Evolutionary conservation across 2,329 filamentous ascomycete species (phyloP).

Genomic region (Cadophora gregata): DNA sequence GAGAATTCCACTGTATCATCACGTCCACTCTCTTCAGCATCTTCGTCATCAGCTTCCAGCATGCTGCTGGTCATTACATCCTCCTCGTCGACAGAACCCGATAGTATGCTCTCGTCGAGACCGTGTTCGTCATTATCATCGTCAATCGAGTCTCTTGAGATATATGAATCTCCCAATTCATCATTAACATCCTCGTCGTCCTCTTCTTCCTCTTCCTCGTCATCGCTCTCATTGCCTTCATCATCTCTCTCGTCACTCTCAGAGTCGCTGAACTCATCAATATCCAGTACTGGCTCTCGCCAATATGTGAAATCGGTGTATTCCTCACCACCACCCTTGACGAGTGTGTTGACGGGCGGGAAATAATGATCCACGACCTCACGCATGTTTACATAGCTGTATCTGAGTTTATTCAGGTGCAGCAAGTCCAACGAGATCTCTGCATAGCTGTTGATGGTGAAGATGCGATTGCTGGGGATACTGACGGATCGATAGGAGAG

Average conservation of each 20-base stretch:
- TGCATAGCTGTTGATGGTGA: conserved; percentile 98
- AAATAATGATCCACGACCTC: conserved; percentile 99
- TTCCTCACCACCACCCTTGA: conserved; percentile 89
- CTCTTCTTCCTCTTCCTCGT: conserved; percentile 54
- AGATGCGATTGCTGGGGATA: conserved; percentile 92
- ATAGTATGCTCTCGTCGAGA: conserved; percentile 39
- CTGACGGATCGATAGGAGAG: conserved; percentile 95
- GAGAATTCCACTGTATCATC: conserved; percentile 2
- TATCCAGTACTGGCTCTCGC: conserved; percentile 81
- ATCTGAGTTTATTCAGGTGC: conserved; percentile 91
- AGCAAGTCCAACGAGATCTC: conserved; percentile 92
- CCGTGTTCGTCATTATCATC: conserved; percentile 50
- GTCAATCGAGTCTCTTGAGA: conserved; percentile 58
- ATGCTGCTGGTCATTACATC: conserved; percentile 36
- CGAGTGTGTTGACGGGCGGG: conserved; percentile 84
- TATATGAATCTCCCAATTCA: conserved; percentile 60
- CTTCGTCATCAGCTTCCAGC: conserved; percentile 44
- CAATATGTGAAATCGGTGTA: conserved; percentile 98
- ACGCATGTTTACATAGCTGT: conserved; percentile 95
- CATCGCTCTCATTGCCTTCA: conserved; percentile 58
- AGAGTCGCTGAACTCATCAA: conserved; percentile 88
- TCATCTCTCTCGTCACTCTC: conserved; percentile 67
- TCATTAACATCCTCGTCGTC: conserved; percentile 58
- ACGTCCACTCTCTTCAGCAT: conserved; percentile 38
- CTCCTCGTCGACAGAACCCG: conserved; percentile 38